Percentiles rank a stretch among this genome's conserved stretches.
Conservation (phyloP, 257 asterid genomes). For the Solanum rostratum region DNA sequence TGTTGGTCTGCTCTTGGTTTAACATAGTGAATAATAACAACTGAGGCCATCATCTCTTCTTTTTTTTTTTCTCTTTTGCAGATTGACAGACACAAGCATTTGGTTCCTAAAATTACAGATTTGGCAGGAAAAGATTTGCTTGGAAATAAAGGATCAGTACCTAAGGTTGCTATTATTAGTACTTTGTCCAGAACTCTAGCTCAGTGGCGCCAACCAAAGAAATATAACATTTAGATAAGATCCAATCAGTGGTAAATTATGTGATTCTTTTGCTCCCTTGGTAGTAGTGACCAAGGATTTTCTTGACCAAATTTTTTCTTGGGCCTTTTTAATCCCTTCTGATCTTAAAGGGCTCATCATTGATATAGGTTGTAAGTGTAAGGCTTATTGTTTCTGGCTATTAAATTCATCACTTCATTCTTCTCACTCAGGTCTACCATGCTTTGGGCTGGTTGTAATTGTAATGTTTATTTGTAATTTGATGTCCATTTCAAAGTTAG, state of each 20-base stretch:
- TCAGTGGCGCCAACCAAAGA: slow-evolving; percentile 73
- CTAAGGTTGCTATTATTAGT: slow-evolving; percentile 41
- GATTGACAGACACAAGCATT: slow-evolving; percentile 86
- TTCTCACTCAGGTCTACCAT: not conserved
- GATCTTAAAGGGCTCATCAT: not conserved
- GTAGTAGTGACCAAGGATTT: slow-evolving; percentile 2
- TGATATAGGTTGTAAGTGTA: not conserved
- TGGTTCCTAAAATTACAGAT: slow-evolving; percentile 89
- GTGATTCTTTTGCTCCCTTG: slow-evolving; percentile 25
- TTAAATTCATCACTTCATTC: slow-evolving; percentile 1
- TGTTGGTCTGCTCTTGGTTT: not conserved
- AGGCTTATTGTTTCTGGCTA: not conserved
- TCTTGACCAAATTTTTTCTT: slow-evolving; percentile 9
- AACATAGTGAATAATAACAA: not conserved
- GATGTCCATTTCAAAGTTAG: not conserved
- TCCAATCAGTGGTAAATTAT: not conserved
- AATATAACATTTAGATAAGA: slow-evolving; percentile 46
- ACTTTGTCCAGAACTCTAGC: slow-evolving; percentile 54
- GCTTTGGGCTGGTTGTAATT: slow-evolving; percentile 3
- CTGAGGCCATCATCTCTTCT: not conserved
- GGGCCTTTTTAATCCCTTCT: slow-evolving; percentile 2
- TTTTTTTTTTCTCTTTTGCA: slow-evolving; percentile 16
- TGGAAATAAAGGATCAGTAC: slow-evolving; percentile 59
- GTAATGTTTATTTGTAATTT: not conserved
- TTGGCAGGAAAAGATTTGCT: slow-evolving; percentile 90